A percentile compares a stretch with the other conserved stretches of the same genome.
Conservation (phyloP, 2,329 filamentous ascomycete genomes). For the Monilinia fructigena region DNA sequence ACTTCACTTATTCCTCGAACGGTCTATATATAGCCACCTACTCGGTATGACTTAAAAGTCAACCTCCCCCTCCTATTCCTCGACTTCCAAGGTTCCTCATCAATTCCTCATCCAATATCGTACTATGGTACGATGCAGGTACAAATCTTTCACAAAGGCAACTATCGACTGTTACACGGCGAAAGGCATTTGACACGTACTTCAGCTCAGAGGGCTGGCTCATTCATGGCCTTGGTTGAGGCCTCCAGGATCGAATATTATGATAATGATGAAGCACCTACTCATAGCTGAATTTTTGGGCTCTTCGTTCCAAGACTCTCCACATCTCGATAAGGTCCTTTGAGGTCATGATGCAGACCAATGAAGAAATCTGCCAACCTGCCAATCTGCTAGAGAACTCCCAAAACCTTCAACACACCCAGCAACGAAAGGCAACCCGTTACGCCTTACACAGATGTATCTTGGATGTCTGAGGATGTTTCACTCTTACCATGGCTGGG, state of each 20-base stretch:
- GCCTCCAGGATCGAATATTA: slow-evolving; percentile 16
- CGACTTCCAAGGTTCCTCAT: background rate
- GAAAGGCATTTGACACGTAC: slow-evolving; percentile 1
- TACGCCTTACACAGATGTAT: background rate
- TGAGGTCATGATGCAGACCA: background rate
- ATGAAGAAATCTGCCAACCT: background rate
- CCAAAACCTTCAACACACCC: background rate
- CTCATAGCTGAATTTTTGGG: background rate
- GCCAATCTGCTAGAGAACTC: background rate
- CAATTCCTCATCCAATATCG: background rate
- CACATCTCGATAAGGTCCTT: background rate
- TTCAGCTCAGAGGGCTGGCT: slow-evolving; percentile 1
- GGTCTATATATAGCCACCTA: background rate
- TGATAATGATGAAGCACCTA: background rate
- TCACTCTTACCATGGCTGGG: background rate
- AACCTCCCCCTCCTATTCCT: background rate
- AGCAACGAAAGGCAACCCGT: background rate
- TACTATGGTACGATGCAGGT: background rate
- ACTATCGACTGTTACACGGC: background rate
- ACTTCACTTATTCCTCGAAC: background rate
- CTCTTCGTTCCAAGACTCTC: background rate
- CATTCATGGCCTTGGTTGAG: background rate
- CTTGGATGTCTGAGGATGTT: slow-evolving; percentile 7
- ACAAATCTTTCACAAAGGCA: background rate
- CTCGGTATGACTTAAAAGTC: background rate